Evolutionary conservation across 2,329 filamentous ascomycete species (phyloP), one percentile per base, ranked within the genome.

Genomic region (Xylariaceae sp.): DNA sequence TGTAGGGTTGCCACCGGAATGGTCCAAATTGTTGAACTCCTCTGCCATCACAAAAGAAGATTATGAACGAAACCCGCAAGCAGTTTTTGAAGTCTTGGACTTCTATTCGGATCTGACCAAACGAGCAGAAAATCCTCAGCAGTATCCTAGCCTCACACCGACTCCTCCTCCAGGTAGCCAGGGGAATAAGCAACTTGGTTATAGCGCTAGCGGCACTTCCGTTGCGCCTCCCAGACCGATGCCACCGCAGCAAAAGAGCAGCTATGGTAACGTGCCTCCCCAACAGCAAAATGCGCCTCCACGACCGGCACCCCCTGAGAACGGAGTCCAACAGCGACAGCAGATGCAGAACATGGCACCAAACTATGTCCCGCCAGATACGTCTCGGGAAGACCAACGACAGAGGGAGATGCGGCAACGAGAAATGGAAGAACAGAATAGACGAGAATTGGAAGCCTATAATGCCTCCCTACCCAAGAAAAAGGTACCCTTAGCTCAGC

Each of bases 11-110:
- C 94, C 94, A 1, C 87, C 91, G 4, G 94, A 99, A 77, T 99
- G 94, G 94, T 94, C 96, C 69, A 95, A 95, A 73, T 81, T 99
- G 45, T 81, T 99, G 62, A 97, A 94, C 67, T 92, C 92, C 7
- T 97, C 94, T 2, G 94, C 94, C 53, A 94, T 99, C 67, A 97
- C 94, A 55, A 96, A 97, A 74, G 94, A 99, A 67, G 94, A 99
- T 71, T 97, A 97, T 74, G 91, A 96, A 75, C 92, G 94, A 69
- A 97, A 99, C 68, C 94, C 94, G 4, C 88, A 93, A 76, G 91
- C 85, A 54, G 88, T 85, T 21, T 86, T 91, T 50, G 89, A 93
- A 69, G 89, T 91, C 37, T 77, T 93, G 15, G 88, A 92, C 70
- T 93, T 93, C 74, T 93, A 92, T 74, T 91, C 89, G 1, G 89